Evolutionary conservation across 176 grass and related monocot species (phyloP).

Genomic region (Guadua angustifolia): DNA sequence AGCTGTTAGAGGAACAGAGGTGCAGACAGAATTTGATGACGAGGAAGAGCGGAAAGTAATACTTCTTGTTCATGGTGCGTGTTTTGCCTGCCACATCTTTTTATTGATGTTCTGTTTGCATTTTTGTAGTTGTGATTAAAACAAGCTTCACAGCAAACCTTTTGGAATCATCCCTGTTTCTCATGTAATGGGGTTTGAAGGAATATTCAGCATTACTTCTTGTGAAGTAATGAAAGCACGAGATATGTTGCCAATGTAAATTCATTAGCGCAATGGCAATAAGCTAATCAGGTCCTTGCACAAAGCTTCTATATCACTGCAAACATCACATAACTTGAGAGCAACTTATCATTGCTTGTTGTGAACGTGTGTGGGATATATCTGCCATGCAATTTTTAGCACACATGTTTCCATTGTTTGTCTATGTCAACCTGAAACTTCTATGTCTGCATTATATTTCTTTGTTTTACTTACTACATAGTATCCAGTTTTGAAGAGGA

Average conservation of each 20-base stretch:
- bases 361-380: neutral
- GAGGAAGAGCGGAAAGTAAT: conserved; percentile 99
- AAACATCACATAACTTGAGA: neutral
- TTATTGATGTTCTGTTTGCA: neutral
- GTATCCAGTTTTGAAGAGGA: neutral
- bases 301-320: neutral
- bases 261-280: neutral
- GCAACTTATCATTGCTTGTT: neutral
- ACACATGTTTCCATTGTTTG: conserved; percentile 11
- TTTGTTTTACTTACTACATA: conserved; percentile 14
- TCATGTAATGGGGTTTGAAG: conserved; percentile 36
- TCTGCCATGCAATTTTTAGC: neutral
- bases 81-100: conserved; percentile 14
- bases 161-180: conserved; percentile 2
- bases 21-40: conserved; percentile 96
- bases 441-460: conserved; percentile 4
- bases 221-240: conserved; percentile 12
- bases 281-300: conserved; percentile 17
- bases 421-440: conserved; percentile 23
- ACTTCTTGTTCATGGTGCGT: conserved; percentile 97
- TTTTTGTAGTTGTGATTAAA: conserved; percentile 12
- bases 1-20: conserved; percentile 96
- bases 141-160: conserved; percentile 5
- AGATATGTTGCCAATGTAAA: conserved; percentile 26
- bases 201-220: conserved; percentile 25